Conservation (phyloP, 148 eudicot genomes). For the Rhododendron mucronatum region DNA sequence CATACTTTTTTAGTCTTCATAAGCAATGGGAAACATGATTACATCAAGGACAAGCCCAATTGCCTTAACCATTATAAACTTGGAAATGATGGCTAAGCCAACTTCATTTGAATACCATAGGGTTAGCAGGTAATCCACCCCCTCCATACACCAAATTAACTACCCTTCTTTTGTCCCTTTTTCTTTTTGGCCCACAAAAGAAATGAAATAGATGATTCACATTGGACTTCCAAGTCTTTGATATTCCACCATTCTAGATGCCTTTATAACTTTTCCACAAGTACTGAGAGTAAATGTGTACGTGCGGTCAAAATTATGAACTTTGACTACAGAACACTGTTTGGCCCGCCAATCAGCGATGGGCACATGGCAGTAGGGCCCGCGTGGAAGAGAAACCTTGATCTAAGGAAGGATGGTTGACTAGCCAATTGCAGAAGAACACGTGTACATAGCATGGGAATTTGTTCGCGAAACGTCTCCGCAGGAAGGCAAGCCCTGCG, state of each 20-base stretch:
- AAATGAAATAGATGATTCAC: not conserved
- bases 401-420: no score
- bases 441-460: no score
- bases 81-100: not conserved
- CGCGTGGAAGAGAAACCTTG: no score
- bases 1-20: not conserved
- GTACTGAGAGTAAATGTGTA: not conserved
- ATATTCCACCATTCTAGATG: not conserved
- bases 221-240: not conserved
- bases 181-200: not conserved
- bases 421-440: no score
- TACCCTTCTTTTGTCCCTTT: not conserved
- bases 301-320: no score
- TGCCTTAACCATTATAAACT: not conserved
- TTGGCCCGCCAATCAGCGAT: no score
- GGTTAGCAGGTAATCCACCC: not conserved
- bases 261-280: not conserved
- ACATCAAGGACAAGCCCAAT: no score
- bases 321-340: no score
- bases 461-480: no score
- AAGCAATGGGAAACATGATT: not conserved
- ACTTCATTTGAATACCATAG: not conserved
- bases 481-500: no score
- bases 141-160: not conserved
- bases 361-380: no score